phyloP scores from a whole-genome alignment of 768 basidiomycete genomes.

The Phaffia australis region DNA sequence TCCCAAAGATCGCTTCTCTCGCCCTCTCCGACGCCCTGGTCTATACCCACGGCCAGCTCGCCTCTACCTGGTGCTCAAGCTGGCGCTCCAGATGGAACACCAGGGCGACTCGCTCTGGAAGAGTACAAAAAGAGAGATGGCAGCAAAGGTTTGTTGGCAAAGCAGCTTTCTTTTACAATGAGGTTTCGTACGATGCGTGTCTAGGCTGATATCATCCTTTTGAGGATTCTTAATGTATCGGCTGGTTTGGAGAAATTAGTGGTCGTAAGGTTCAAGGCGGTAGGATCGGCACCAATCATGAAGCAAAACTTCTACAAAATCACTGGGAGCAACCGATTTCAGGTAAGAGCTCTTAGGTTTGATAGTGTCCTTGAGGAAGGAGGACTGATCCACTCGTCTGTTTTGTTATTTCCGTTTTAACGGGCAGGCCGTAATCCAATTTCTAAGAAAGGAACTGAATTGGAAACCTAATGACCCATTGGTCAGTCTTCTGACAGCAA shows the following conservation, averaged over 20 bases:
- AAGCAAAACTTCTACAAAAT: slow-evolving; percentile 98
- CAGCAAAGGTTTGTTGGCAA: slow-evolving; percentile 7
- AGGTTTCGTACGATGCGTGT: background rate
- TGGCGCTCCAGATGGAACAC: background rate
- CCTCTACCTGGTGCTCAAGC: slow-evolving; percentile 5
- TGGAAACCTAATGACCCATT: slow-evolving; percentile 25
- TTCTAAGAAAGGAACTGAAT: slow-evolving; percentile 20
- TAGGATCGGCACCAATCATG: slow-evolving; percentile 97
- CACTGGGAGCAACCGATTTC: slow-evolving; percentile 83
- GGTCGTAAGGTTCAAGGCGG: slow-evolving; percentile 91
- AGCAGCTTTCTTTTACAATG: background rate
- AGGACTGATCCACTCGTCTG: background rate
- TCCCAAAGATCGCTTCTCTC: slow-evolving; percentile 23
- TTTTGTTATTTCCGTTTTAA: background rate
- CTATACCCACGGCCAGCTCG: background rate
- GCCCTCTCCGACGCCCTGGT: slow-evolving; percentile 19
- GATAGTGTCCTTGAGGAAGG: background rate
- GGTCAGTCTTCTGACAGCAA: background rate
- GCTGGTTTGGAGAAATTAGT: slow-evolving; percentile 45
- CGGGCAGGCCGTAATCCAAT: slow-evolving; percentile 19
- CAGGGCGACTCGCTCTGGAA: slow-evolving; percentile 1
- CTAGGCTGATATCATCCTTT: background rate
- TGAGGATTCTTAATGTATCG: background rate
- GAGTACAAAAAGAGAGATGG: slow-evolving; percentile 22
- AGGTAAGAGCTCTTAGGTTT: slow-evolving; percentile 40